Percentiles rank a stretch among this genome's conserved stretches.
Evolutionary conservation across 352 stramenopile genomes (phyloP).

Genomic region (Globisporangium nagaii): DNA sequence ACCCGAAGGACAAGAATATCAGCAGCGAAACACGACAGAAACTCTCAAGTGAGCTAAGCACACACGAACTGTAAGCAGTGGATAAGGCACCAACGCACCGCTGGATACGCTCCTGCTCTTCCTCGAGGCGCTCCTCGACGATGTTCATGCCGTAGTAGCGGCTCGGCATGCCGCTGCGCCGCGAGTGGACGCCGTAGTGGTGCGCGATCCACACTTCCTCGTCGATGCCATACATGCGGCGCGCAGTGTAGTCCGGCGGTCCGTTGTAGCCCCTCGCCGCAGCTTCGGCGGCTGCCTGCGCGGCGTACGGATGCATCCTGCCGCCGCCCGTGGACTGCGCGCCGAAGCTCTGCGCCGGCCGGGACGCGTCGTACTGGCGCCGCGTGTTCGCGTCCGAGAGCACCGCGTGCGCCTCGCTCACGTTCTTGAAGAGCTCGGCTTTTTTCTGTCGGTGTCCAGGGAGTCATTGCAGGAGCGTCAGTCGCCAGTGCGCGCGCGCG

Average conservation of each 20-base stretch:
- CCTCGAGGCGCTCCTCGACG: constrained; percentile 61
- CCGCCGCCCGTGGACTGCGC: constrained; percentile 33
- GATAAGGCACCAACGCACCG: constrained; percentile 20
- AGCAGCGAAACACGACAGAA: too few relatives aligned
- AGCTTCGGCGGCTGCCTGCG: constrained; percentile 18
- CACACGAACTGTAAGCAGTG: too few relatives aligned
- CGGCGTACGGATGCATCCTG: constrained; percentile 54
- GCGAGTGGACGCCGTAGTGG: constrained; percentile 61
- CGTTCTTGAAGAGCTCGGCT: constrained; percentile 80
- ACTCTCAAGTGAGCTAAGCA: too few relatives aligned
- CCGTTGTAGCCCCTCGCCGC: constrained; percentile 18
- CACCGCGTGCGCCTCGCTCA: constrained; percentile 73
- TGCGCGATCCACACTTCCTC: constrained; percentile 82
- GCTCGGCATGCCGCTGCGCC: constrained; percentile 34
- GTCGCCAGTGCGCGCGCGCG: not conserved
- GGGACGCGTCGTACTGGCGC: constrained; percentile 58
- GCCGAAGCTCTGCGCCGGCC: constrained; percentile 35
- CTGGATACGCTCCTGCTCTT: constrained; percentile 59
- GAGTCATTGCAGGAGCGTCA: not conserved
- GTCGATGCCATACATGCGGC: constrained; percentile 62
- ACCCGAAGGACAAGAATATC: not conserved
- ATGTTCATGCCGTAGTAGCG: constrained; percentile 73
- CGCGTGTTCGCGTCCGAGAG: constrained; percentile 60
- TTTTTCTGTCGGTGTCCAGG: constrained; percentile 35
- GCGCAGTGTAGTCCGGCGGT: constrained; percentile 7